Conservation (phyloP, 176 grass and related monocot species). For the Eremochloa ophiuroides region DNA sequence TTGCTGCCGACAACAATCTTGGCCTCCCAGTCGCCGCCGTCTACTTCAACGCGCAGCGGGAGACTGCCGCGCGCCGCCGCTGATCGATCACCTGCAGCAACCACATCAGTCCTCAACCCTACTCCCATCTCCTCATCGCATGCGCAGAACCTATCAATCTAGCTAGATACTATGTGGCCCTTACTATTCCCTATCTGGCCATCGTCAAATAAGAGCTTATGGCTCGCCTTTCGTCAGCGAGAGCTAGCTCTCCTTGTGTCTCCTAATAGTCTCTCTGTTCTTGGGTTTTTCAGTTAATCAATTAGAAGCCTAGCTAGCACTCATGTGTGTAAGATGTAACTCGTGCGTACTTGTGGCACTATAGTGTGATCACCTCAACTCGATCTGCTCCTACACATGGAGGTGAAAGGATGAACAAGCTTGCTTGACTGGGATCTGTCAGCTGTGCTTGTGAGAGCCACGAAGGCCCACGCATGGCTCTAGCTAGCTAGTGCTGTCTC, state of each 20-base stretch:
- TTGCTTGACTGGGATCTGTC: slow-evolving; percentile 33
- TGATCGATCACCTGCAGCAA: slow-evolving; percentile 12
- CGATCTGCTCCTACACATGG: slow-evolving; percentile 9
- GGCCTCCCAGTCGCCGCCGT: slow-evolving; percentile 67
- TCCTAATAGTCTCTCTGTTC: background rate
- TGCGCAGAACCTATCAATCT: slow-evolving; percentile 16
- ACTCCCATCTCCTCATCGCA: background rate
- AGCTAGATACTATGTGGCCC: background rate
- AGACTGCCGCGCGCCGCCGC: slow-evolving; percentile 77
- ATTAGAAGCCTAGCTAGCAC: background rate
- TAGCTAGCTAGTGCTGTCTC: background rate
- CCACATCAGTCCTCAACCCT: background rate
- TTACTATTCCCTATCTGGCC: background rate
- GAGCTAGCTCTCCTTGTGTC: background rate
- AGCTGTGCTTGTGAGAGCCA: background rate
- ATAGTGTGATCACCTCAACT: background rate
- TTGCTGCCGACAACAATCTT: slow-evolving; percentile 49
- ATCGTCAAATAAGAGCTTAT: background rate
- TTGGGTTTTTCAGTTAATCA: background rate
- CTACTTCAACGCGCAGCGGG: slow-evolving; percentile 71
- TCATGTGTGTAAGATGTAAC: too few relatives aligned
- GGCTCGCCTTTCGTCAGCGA: background rate
- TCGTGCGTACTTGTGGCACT: background rate
- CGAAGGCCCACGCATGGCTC: slow-evolving; percentile 24
- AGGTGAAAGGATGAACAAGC: slow-evolving; percentile 1